A percentile compares a stretch with the other conserved stretches of the same genome.
These are phyloP conservation scores for Geotrichum candidum DNA, from an alignment of 1,139 yeast genomes.

Conservation along the genomic window DNA sequence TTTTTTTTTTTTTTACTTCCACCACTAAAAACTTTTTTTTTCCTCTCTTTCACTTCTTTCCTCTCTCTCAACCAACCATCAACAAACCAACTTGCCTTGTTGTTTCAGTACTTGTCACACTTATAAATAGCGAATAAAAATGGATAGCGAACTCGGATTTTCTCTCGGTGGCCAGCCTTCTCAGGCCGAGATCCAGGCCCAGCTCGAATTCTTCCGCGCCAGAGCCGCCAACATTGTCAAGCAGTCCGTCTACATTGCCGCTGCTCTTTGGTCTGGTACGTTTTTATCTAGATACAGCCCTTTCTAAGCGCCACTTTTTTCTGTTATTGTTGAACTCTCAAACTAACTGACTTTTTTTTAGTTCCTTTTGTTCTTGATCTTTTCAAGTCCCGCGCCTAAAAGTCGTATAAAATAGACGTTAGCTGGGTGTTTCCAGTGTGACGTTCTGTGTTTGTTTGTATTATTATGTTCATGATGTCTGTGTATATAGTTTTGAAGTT, in stretches of 20 bases:
- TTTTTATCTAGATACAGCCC: slow-evolving; percentile 4
- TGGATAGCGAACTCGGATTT: slow-evolving; percentile 43
- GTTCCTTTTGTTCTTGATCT: slow-evolving; percentile 39
- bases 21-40: slow-evolving; percentile 11
- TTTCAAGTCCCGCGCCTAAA: slow-evolving; percentile 36
- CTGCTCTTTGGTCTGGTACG: slow-evolving; percentile 61
- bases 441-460: not conserved
- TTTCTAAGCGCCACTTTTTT: not conserved
- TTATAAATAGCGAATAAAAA: slow-evolving; percentile 2
- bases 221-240: slow-evolving; percentile 60
- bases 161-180: slow-evolving; percentile 57
- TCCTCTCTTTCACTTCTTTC: slow-evolving; percentile 11
- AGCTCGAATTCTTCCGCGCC: slow-evolving; percentile 66
- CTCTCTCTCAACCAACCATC: not conserved
- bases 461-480: not conserved
- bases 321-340: not conserved
- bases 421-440: not conserved
- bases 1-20: slow-evolving; percentile 12
- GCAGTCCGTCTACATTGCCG: slow-evolving; percentile 66
- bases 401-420: not conserved
- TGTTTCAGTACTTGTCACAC: not conserved
- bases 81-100: slow-evolving; percentile 10
- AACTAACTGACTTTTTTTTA: slow-evolving; percentile 15
- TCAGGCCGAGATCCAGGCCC: slow-evolving; percentile 69
- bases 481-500: slow-evolving; percentile 9